phyloP scores from a whole-genome alignment of 768 basidiomycete genomes.

The Chalciporus pseudorubinellus region DNA sequence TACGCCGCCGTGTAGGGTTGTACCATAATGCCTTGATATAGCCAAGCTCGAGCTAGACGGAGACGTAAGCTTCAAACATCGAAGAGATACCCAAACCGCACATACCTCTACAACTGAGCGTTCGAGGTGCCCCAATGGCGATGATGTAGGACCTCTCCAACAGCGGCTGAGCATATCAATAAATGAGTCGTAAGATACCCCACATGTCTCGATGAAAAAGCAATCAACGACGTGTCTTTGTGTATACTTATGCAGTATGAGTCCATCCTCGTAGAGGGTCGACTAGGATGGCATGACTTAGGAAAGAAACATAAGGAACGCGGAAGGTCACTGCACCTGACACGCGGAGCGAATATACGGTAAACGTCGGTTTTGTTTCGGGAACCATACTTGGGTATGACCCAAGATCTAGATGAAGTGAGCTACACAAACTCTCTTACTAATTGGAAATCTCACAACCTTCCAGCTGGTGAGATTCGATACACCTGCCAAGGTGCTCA shows the following conservation, averaged over 20 bases:
- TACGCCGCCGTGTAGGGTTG: slow-evolving; percentile 65
- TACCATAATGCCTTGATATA: slow-evolving; percentile 62
- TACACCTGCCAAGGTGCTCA: no score
- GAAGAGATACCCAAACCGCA: background rate
- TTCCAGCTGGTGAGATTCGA: slow-evolving; percentile 46
- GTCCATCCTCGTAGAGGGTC: slow-evolving; percentile 52
- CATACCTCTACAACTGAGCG: slow-evolving; percentile 38
- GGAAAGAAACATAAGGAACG: background rate
- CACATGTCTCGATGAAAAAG: slow-evolving; percentile 64
- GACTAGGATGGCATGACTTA: slow-evolving; percentile 39
- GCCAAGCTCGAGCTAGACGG: slow-evolving; percentile 51
- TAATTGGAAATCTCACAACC: slow-evolving; percentile 35
- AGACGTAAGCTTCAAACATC: background rate
- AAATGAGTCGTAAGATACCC: slow-evolving; percentile 50
- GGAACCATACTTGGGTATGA: slow-evolving; percentile 47
- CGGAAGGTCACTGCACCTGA: slow-evolving; percentile 45
- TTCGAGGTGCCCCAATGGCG: slow-evolving; percentile 43
- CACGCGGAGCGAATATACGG: slow-evolving; percentile 64
- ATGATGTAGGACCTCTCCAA: slow-evolving; percentile 36
- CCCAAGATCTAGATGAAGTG: slow-evolving; percentile 43
- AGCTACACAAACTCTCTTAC: background rate
- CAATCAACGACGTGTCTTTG: slow-evolving; percentile 57
- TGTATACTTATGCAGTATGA: slow-evolving; percentile 50
- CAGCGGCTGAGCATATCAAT: slow-evolving; percentile 36
- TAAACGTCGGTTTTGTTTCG: slow-evolving; percentile 37